These are phyloP conservation scores for Chrysanthemum makinoi DNA, from an alignment of 129 eudicot genomes.

Conservation along the genomic window DNA sequence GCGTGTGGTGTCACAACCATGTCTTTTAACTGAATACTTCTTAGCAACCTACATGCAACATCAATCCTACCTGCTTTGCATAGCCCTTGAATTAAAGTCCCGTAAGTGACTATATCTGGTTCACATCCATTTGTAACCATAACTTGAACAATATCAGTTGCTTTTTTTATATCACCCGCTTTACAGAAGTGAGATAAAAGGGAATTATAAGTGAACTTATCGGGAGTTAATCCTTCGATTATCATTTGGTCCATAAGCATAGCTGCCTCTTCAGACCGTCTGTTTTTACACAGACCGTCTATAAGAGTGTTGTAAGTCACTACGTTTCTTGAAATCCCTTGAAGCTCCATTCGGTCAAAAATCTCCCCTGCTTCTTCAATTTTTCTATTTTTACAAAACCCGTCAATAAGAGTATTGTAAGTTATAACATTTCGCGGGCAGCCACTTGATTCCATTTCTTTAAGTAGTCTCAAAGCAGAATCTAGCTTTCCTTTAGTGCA, in stretches of 20 bases:
- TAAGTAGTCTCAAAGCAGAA: conserved; percentile 56
- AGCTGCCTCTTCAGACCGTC: conserved; percentile 66
- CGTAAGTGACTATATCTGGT: conserved; percentile 82
- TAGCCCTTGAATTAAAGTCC: conserved; percentile 77
- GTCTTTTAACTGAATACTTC: conserved; percentile 75
- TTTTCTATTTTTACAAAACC: conserved; percentile 67
- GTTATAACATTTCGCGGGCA: conserved; percentile 69
- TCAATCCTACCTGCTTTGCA: conserved; percentile 80
- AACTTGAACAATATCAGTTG: conserved; percentile 77
- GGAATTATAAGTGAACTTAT: conserved; percentile 81
- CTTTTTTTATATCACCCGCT: conserved; percentile 74
- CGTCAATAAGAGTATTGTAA: conserved; percentile 77
- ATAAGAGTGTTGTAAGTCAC: conserved; percentile 77
- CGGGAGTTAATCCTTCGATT: conserved; percentile 82
- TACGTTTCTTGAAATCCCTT: conserved; percentile 70
- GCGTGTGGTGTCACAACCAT: conserved; percentile 75
- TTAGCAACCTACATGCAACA: conserved; percentile 68
- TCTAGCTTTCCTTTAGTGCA: conserved; percentile 73
- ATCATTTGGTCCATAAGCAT: conserved; percentile 91
- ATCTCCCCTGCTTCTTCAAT: conserved; percentile 87
- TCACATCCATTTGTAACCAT: conserved; percentile 93
- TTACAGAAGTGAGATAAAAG: conserved; percentile 76
- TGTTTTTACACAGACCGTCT: conserved; percentile 68
- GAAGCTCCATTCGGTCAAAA: conserved; percentile 89
- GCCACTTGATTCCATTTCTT: conserved; percentile 81